Conservation (phyloP, 371 early-diverging fungal species). For the Basidiobolus meristosporus region DNA sequence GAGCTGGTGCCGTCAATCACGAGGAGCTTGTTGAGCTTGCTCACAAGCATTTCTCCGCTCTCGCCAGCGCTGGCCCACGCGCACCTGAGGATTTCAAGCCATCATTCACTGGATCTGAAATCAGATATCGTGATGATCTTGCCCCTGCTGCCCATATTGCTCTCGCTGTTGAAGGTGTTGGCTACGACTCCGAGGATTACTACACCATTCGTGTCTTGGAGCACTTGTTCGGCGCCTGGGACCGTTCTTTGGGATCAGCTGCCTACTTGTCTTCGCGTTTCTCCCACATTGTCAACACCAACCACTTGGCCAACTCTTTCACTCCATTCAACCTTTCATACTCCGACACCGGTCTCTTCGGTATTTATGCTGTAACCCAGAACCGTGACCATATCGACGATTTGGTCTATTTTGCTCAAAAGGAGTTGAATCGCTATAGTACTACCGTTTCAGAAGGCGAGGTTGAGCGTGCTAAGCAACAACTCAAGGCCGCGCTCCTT, state of each 20-base stretch:
- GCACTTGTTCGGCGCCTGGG: conserved; percentile 91
- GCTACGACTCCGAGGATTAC: conserved; percentile 89
- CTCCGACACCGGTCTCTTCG: conserved; percentile 95
- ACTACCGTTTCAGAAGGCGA: conserved; percentile 77
- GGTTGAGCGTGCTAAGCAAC: conserved; percentile 93
- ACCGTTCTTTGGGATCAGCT: conserved; percentile 74
- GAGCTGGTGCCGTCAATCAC: conserved; percentile 87
- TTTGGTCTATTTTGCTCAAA: conserved; percentile 61
- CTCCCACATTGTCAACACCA: conserved; percentile 58
- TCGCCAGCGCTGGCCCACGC: conserved; percentile 27
- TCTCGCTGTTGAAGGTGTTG: conserved; percentile 87
- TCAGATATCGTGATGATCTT: conserved; percentile 66
- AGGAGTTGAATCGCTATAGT: conserved; percentile 83
- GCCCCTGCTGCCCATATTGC: conserved; percentile 88
- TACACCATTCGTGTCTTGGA: conserved; percentile 87
- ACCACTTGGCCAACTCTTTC: conserved; percentile 88
- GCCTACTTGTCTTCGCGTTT: conserved; percentile 69
- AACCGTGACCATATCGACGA: conserved; percentile 68
- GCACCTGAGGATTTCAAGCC: conserved; percentile 32
- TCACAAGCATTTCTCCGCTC: conserved; percentile 66
- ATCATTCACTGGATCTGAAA: conserved; percentile 72
- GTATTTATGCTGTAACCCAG: conserved; percentile 80
- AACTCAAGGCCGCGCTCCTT: conserved; percentile 85
- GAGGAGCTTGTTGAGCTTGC: conserved; percentile 80
- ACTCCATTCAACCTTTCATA: conserved; percentile 96